Percentiles rank a stretch among this genome's conserved stretches.
These are phyloP conservation scores for Pneumocystis jirovecii DNA, from an alignment of 1,139 yeast species.

Conservation along the genomic window DNA sequence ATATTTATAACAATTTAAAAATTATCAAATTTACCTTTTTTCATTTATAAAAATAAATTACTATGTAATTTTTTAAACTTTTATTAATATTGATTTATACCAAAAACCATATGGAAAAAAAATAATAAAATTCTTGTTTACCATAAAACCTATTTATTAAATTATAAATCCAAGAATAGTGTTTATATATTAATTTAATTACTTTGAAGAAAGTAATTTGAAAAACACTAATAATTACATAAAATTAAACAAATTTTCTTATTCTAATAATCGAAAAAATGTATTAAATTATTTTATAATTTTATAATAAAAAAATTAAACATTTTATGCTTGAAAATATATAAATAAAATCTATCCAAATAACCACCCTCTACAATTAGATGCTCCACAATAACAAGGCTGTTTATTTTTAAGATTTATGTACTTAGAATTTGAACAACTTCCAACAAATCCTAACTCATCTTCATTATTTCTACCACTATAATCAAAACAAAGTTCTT, in stretches of 20 bases:
- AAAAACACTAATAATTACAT: too few species aligned
- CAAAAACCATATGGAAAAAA: background rate
- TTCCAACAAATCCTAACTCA: background rate
- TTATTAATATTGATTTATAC: too few species aligned
- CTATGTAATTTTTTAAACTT: too few species aligned
- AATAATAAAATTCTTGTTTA: background rate
- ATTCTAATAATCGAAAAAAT: too few species aligned
- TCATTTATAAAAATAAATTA: too few species aligned
- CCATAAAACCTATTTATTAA: background rate
- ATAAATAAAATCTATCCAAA: background rate
- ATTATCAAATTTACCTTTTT: too few species aligned
- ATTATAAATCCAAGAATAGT: too few species aligned
- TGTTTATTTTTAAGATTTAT: background rate
- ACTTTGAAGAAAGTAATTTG: too few species aligned
- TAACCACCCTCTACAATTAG: constrained; percentile 5
- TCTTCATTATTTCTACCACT: background rate
- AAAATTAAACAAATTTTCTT: too few species aligned
- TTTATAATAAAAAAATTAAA: background rate
- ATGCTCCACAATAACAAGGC: background rate
- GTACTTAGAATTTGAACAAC: background rate
- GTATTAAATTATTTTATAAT: background rate
- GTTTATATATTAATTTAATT: too few species aligned
- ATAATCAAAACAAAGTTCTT: constrained; percentile 12
- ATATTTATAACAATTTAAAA: too few species aligned
- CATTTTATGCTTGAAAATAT: background rate